These are phyloP conservation scores for Pyrenopolyporus hunteri DNA, from an alignment of 495 filamentous ascomycete genomes.

Conservation along the genomic window DNA sequence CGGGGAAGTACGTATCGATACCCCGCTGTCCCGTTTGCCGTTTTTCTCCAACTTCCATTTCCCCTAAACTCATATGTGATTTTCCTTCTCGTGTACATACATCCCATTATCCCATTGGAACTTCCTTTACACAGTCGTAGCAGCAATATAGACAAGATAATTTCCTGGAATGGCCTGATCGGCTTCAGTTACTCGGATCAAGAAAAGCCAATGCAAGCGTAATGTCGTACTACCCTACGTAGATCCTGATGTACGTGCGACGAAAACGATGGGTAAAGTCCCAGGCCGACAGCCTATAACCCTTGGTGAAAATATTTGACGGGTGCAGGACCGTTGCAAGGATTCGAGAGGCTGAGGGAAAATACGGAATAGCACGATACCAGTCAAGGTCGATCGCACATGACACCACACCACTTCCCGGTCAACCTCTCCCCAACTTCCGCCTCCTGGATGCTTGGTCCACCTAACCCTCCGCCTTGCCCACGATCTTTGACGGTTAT, in stretches of 20 bases:
- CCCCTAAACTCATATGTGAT: constrained; percentile 23
- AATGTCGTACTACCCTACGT: background rate
- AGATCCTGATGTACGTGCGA: constrained; percentile 27
- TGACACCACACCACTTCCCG: constrained; percentile 41
- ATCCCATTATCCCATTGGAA: background rate
- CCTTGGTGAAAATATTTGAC: constrained; percentile 27
- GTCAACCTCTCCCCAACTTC: too few relatives aligned
- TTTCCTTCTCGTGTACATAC: constrained; percentile 8
- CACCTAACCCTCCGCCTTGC: background rate
- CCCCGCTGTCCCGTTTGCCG: constrained; percentile 24
- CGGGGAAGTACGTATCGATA: constrained; percentile 17
- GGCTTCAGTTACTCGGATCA: background rate
- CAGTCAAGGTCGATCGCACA: constrained; percentile 35
- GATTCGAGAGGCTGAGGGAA: constrained; percentile 35
- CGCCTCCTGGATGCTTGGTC: background rate
- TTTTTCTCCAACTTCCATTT: constrained; percentile 33
- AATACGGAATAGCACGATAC: constrained; percentile 39
- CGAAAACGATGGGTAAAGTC: constrained; percentile 39
- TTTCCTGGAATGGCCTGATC: constrained; percentile 2
- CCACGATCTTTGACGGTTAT: constrained; percentile 23
- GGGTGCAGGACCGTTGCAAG: constrained; percentile 24
- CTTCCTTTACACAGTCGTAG: too few relatives aligned
- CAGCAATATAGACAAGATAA: constrained; percentile 34
- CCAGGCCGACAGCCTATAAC: constrained; percentile 36
- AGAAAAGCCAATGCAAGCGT: constrained; percentile 6